These are phyloP conservation scores for Hortiboletus flavorubellus DNA, from an alignment of 768 basidiomycete species.

Conservation along the genomic window DNA sequence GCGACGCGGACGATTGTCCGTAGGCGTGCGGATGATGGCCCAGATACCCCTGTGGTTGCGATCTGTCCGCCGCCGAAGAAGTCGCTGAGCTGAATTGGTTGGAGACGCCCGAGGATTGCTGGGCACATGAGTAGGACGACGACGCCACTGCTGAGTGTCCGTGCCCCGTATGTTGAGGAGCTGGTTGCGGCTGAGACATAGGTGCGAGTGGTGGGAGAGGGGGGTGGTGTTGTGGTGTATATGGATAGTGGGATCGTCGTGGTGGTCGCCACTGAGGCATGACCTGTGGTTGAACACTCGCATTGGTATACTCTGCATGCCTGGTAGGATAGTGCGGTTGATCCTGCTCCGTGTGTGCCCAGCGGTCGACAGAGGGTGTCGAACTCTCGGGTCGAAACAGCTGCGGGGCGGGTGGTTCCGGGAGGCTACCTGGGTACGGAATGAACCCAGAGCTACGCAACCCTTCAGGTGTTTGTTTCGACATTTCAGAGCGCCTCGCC, in stretches of 20 bases:
- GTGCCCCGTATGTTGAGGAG: constrained; percentile 18
- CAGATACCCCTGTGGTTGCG: constrained; percentile 8
- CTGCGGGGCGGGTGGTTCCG: constrained; percentile 5
- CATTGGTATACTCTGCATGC: constrained; percentile 4
- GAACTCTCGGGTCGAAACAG: constrained; percentile 16
- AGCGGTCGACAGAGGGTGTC: constrained; percentile 14
- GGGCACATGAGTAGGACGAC: constrained; percentile 17
- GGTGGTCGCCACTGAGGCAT: constrained; percentile 28
- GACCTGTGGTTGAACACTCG: constrained; percentile 7
- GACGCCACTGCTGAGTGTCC: constrained; percentile 13
- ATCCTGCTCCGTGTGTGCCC: constrained; percentile 18
- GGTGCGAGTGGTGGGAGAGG: constrained; percentile 5
- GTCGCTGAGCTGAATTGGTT: constrained; percentile 5
- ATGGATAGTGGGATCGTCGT: constrained; percentile 27
- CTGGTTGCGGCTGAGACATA: constrained; percentile 1
- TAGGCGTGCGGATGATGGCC: constrained; percentile 20
- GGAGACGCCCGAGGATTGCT: constrained; percentile 1
- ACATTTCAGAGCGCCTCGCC: constrained; percentile 34
- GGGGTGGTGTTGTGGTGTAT: constrained; percentile 17
- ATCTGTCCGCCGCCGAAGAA: constrained; percentile 9
- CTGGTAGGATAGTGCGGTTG: constrained; percentile 1
- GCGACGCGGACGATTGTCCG: constrained; percentile 6
- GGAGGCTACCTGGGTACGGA: background rate
- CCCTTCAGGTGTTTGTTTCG: constrained; percentile 9
- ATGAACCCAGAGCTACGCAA: constrained; percentile 3